Conservation (phyloP, 805 yeast species). For the Candida golubevii region DNA sequence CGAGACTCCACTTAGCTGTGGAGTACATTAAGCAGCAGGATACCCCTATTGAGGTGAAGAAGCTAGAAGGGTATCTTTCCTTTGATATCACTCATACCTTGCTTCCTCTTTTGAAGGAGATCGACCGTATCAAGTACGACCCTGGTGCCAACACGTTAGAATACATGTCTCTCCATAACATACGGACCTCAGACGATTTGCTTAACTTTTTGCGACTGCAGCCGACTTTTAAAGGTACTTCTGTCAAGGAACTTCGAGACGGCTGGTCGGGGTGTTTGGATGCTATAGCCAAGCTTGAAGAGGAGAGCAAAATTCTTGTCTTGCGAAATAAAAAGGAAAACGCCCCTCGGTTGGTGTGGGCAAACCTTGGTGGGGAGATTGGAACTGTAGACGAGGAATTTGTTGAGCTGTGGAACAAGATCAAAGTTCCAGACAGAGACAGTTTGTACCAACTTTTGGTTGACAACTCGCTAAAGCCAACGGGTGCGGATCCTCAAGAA, state of each 20-base stretch:
- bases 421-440: conserved; percentile 75
- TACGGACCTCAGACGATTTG: conserved; percentile 74
- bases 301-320: conserved; percentile 72
- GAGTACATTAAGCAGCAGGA: conserved; percentile 78
- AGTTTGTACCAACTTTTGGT: conserved; percentile 75
- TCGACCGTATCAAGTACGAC: conserved; percentile 73
- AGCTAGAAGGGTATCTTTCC: conserved; percentile 63
- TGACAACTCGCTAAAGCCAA: conserved; percentile 89
- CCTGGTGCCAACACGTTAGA: conserved; percentile 62
- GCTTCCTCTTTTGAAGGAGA: conserved; percentile 64
- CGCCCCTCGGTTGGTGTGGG: conserved; percentile 90
- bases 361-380: conserved; percentile 71
- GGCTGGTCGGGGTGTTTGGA: conserved; percentile 93
- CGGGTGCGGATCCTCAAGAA: conserved; percentile 97
- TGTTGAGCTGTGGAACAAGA: conserved; percentile 72
- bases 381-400: conserved; percentile 77
- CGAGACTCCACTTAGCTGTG: conserved; percentile 85
- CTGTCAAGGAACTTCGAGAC: conserved; percentile 77
- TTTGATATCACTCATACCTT: conserved; percentile 58
- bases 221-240: conserved; percentile 80
- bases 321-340: conserved; percentile 90
- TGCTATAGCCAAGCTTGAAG: conserved; percentile 75
- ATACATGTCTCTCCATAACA: conserved; percentile 85
- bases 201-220: conserved; percentile 70
- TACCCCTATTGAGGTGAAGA: conserved; percentile 60